phyloP scores from a whole-genome alignment of 352 stramenopile species.

The Phytopythium kandeliae region DNA sequence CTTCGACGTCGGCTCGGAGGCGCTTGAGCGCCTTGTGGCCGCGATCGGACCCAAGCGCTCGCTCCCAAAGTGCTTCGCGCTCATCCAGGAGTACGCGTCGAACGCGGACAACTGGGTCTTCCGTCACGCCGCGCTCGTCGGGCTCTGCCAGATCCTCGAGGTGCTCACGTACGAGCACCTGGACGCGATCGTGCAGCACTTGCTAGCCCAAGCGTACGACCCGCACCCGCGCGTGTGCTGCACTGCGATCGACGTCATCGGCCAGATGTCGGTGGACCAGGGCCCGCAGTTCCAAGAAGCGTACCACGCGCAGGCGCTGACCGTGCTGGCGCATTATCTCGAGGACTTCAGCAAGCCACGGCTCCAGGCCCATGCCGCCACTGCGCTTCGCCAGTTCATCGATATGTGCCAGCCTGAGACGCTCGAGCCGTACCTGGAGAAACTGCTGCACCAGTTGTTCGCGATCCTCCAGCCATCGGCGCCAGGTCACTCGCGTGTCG shows the following conservation, averaged over 20 bases:
- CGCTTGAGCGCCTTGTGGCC: conserved; percentile 60
- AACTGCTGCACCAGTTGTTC: conserved; percentile 64
- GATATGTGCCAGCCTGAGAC: conserved; percentile 67
- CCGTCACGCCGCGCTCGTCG: conserved; percentile 72
- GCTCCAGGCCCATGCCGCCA: conserved; percentile 71
- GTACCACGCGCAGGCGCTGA: conserved; percentile 64
- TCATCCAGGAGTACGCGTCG: conserved; percentile 71
- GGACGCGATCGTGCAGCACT: conserved; percentile 60
- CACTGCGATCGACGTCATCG: conserved; percentile 80
- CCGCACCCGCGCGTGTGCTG: conserved; percentile 75
- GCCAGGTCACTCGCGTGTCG: conserved; percentile 30
- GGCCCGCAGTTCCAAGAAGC: conserved; percentile 70
- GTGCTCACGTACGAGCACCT: conserved; percentile 57
- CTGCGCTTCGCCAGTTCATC: conserved; percentile 77
- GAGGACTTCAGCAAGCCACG: conserved; percentile 51
- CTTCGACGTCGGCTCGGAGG: conserved; percentile 82
- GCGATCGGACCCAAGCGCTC: conserved; percentile 66
- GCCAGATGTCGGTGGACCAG: conserved; percentile 75
- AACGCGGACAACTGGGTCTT: conserved; percentile 63
- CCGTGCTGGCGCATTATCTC: conserved; percentile 59
- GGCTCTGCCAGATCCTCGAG: conserved; percentile 78
- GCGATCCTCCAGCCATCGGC: conserved; percentile 43
- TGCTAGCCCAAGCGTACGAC: conserved; percentile 65
- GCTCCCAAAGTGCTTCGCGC: conserved; percentile 64
- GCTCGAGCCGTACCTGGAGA: conserved; percentile 70